Percentiles rank a stretch among this genome's conserved stretches.
phyloP scores from a whole-genome alignment of 176 grass and related monocot genomes.

The Cymbopogon citratus region DNA sequence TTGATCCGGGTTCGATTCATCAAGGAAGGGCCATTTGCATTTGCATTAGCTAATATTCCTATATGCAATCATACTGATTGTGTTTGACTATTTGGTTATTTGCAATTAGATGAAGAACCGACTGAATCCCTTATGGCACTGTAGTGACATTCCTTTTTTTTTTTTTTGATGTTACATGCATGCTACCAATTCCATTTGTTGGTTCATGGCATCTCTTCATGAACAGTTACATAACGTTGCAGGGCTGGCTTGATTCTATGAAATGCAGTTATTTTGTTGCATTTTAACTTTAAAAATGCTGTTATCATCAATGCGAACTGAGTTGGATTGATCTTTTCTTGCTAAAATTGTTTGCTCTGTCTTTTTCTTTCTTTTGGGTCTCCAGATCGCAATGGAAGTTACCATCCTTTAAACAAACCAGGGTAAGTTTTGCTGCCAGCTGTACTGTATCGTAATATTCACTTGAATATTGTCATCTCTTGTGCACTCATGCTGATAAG shows the following conservation, averaged over 20 bases:
- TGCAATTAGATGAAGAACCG: not conserved
- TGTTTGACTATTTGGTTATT: not conserved
- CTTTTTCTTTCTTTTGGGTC: constrained; percentile 1
- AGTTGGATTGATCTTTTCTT: not conserved
- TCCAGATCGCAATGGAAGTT: constrained; percentile 69
- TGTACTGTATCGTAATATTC: not conserved
- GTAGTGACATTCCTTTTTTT: not conserved
- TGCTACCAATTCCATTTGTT: not conserved
- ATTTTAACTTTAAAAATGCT: not conserved
- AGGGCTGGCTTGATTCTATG: constrained; percentile 1
- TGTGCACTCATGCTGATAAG: constrained; percentile 13
- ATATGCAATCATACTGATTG: not conserved
- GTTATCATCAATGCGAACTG: not conserved
- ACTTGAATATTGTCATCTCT: not conserved
- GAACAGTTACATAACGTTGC: not conserved
- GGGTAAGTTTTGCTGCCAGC: constrained; percentile 45
- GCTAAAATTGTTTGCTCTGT: constrained; percentile 6
- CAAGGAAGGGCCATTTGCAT: not conserved
- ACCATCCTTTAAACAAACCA: constrained; percentile 40
- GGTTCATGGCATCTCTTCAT: not conserved
- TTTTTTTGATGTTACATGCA: not conserved
- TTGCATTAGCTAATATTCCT: not conserved
- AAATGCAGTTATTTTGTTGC: not conserved
- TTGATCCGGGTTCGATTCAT: not conserved
- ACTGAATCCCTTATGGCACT: not conserved